Conservation (phyloP, 805 yeast species). For the Pichia membranifaciens region DNA sequence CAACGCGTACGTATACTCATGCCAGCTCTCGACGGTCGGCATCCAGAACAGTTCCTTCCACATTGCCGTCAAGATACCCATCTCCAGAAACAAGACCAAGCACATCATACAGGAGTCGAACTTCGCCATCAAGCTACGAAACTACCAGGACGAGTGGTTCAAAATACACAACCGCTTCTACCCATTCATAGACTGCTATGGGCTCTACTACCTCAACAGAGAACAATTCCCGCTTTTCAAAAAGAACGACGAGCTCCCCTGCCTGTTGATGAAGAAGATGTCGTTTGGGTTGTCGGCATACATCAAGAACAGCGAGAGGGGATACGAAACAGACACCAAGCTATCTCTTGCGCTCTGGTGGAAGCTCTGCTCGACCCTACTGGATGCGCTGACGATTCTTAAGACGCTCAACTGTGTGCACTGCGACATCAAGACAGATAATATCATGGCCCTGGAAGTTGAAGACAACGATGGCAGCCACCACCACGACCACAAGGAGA, state of each 20-base stretch:
- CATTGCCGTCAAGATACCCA: slow-evolving; percentile 29
- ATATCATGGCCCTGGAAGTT: slow-evolving; percentile 29
- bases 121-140: slow-evolving; percentile 19
- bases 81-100: slow-evolving; percentile 20
- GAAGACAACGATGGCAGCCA: slow-evolving; percentile 28
- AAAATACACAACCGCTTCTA: slow-evolving; percentile 7
- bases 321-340: slow-evolving; percentile 9
- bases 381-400: slow-evolving; percentile 25
- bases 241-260: slow-evolving; percentile 24
- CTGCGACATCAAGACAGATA: slow-evolving; percentile 44
- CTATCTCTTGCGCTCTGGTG: slow-evolving; percentile 30
- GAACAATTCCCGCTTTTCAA: slow-evolving; percentile 23
- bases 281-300: slow-evolving; percentile 24
- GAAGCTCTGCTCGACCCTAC: slow-evolving; percentile 25
- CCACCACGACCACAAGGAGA: slow-evolving; percentile 28
- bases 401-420: slow-evolving; percentile 33
- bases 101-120: slow-evolving; percentile 25
- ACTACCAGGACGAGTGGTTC: slow-evolving; percentile 18
- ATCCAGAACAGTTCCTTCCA: slow-evolving; percentile 6
- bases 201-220: slow-evolving; percentile 24
- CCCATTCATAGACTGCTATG: slow-evolving; percentile 28
- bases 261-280: slow-evolving; percentile 26
- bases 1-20: slow-evolving; percentile 26
- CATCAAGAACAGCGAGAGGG: slow-evolving; percentile 11
- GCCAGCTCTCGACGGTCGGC: slow-evolving; percentile 15